Evolutionary conservation across 176 grass and related monocot genomes (phyloP), one percentile per base, ranked within the genome.

Genomic region (Musa beccarii): DNA sequence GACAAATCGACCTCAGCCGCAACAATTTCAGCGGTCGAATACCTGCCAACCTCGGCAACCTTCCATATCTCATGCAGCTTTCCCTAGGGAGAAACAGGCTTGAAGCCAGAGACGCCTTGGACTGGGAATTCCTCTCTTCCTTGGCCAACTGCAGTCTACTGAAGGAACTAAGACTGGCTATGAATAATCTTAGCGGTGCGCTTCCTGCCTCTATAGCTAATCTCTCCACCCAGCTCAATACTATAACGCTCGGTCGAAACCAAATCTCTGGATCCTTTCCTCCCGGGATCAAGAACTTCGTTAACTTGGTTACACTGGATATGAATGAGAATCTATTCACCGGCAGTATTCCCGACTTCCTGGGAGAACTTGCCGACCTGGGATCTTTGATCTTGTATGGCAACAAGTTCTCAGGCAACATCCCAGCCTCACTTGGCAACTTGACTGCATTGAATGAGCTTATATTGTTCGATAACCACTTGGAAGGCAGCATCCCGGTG

Each of bases 311-410:
- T 54, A 19, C 59, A 0, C 56, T 96, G 75, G 28, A 53, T 15
- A 82, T 96, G 76, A 24, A 71, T 2, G 26, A 82, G 16, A 96
- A 92, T 49, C 82, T 73, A 73, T 81, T 89, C 62, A 80, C 82
- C 52, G 85, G 83, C n/a, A 2, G 20, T 51, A 89, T 96, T 76
- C 92, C 89, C 9, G 11, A 3, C 10, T 75, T 53, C 3, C 70
- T 92, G 52, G 69, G 92, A 22, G 85, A 81, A 28, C 76, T 96
- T 2, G 15, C 1, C 1, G 74, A 81, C 0, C 63, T 96, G 73
- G 0, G 69, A 74, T 0, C 64, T 3, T 73, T 96, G 12, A 13
- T 17, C 43, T 79, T 96, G 2, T 87, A 77, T 0, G 77, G 0
- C 10, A 96, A 96, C 69, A 80, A 11, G 3, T 75, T 96, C 0